Conservation (phyloP, 1,284 basidiomycete genomes). For the Chalciporus sp. region DNA sequence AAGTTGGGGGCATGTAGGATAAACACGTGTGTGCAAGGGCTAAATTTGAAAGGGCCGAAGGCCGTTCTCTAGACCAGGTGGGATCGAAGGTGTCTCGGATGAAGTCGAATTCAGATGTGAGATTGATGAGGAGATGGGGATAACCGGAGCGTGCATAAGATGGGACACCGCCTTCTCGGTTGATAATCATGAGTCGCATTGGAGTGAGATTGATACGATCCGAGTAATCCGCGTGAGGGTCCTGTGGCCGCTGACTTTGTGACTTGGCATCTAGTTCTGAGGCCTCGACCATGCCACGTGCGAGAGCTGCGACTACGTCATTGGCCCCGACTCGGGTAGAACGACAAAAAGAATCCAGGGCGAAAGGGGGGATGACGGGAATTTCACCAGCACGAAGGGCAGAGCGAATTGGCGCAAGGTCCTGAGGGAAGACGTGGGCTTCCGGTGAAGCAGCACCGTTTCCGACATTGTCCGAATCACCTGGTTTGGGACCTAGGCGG, state of each 20-base stretch:
- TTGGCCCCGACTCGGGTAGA: conserved; percentile 88
- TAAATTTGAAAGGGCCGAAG: conserved; percentile 87
- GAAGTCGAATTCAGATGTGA: conserved; percentile 85
- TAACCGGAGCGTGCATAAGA: conserved; percentile 95
- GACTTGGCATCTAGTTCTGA: conserved; percentile 44
- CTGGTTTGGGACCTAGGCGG: conserved; percentile 77
- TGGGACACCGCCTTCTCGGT: conserved; percentile 94
- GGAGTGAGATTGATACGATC: conserved; percentile 81
- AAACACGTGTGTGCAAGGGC: conserved; percentile 89
- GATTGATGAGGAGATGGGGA: conserved; percentile 96
- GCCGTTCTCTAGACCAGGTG: conserved; percentile 80
- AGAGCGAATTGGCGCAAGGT: conserved; percentile 82
- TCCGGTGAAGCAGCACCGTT: conserved; percentile 55
- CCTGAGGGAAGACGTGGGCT: conserved; percentile 74
- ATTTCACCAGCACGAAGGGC: conserved; percentile 93
- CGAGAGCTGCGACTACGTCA: conserved; percentile 87
- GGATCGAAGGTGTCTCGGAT: conserved; percentile 86
- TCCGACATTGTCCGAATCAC: conserved; percentile 41
- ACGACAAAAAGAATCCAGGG: conserved; percentile 88
- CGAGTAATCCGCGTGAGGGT: conserved; percentile 37
- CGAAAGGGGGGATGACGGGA: conserved; percentile 94
- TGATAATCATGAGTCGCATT: conserved; percentile 96
- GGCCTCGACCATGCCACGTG: conserved; percentile 83
- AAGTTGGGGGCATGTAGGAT: conserved; percentile 89
- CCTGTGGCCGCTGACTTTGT: conserved; percentile 17